A percentile compares a stretch with the other conserved stretches of the same genome.
Evolutionary conservation across 768 basidiomycete genomes (phyloP).

Genomic region (Boletus patriciae): DNA sequence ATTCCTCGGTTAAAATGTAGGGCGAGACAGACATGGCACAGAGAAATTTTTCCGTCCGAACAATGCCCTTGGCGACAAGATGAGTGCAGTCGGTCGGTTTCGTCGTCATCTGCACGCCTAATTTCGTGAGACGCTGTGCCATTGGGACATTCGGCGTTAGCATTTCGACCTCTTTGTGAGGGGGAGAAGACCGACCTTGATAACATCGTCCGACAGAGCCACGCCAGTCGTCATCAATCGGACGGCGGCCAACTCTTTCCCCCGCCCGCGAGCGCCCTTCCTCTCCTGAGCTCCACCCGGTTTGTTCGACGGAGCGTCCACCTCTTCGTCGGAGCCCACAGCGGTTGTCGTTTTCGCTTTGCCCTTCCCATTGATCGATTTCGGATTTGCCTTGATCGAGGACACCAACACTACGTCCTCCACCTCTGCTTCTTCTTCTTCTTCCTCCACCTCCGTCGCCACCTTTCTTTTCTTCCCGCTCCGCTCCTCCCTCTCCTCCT

Average conservation of each 20-base stretch:
- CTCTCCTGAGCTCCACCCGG: slow-evolving; percentile 2
- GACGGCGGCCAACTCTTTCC: slow-evolving; percentile 25
- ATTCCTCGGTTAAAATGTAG: slow-evolving; percentile 60
- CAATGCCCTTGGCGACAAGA: slow-evolving; percentile 64
- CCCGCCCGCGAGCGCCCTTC: slow-evolving; percentile 10
- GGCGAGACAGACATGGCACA: slow-evolving; percentile 68
- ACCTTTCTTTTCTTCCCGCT: slow-evolving; percentile 20
- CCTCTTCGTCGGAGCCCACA: slow-evolving; percentile 7
- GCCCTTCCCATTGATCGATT: slow-evolving; percentile 4
- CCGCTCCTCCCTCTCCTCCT: slow-evolving; percentile 21
- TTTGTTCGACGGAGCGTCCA: background rate
- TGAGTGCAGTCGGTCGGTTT: slow-evolving; percentile 75
- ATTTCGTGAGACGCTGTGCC: slow-evolving; percentile 53
- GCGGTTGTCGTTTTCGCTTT: background rate
- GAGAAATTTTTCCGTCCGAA: slow-evolving; percentile 87
- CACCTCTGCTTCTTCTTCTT: slow-evolving; percentile 29
- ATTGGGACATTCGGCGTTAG: background rate
- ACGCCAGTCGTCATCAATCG: slow-evolving; percentile 72
- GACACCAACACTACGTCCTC: slow-evolving; percentile 15
- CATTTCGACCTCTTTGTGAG: background rate
- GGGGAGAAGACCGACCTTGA: slow-evolving; percentile 47
- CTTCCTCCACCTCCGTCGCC: slow-evolving; percentile 15
- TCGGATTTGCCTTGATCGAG: slow-evolving; percentile 16
- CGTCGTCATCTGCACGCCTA: slow-evolving; percentile 66
- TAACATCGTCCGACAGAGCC: slow-evolving; percentile 51